phyloP scores from a whole-genome alignment of 2,329 filamentous ascomycete species.

The Colletotrichum sp. region DNA sequence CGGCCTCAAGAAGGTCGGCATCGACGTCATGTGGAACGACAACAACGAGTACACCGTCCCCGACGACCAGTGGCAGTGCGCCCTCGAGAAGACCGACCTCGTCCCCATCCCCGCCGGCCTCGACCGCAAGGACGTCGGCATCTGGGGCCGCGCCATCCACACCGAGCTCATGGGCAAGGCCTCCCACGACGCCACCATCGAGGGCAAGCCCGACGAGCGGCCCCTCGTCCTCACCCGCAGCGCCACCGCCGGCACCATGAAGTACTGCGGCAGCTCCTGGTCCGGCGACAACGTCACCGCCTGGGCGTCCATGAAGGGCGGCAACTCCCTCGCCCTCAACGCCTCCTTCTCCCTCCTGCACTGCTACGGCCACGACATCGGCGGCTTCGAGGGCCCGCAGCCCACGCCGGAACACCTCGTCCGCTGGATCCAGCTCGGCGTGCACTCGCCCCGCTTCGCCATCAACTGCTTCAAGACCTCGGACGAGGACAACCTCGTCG shows the following conservation, averaged over 20 bases:
- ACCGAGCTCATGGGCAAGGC: conserved; percentile 75
- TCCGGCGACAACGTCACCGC: conserved; percentile 78
- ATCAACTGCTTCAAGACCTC: conserved; percentile 83
- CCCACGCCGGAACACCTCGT: conserved; percentile 73
- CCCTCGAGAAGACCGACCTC: conserved; percentile 50
- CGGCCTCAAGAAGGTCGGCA: conserved; percentile 64
- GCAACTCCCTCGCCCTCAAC: conserved; percentile 72
- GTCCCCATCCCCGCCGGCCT: conserved; percentile 36
- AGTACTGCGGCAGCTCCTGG: conserved; percentile 76
- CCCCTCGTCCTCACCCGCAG: conserved; percentile 75
- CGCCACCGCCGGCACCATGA: conserved; percentile 72
- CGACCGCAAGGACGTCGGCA: conserved; percentile 57
- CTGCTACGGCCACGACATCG: conserved; percentile 77
- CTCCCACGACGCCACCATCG: conserved; percentile 70
- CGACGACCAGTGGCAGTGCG: conserved; percentile 69
- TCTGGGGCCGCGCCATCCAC: conserved; percentile 74
- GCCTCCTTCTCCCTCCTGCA: conserved; percentile 73
- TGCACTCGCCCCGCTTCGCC: conserved; percentile 73
- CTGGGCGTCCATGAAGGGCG: conserved; percentile 75
- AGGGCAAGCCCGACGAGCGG: conserved; percentile 61
- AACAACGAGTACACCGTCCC: conserved; percentile 78
- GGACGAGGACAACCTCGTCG: conserved; percentile 66
- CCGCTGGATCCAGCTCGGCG: conserved; percentile 75
- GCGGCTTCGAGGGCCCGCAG: conserved; percentile 77
- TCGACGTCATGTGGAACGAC: conserved; percentile 81